Base-by-base conservation (phyloP, 257 asterid species). In the Rauvolfia tetraphylla region DNA sequence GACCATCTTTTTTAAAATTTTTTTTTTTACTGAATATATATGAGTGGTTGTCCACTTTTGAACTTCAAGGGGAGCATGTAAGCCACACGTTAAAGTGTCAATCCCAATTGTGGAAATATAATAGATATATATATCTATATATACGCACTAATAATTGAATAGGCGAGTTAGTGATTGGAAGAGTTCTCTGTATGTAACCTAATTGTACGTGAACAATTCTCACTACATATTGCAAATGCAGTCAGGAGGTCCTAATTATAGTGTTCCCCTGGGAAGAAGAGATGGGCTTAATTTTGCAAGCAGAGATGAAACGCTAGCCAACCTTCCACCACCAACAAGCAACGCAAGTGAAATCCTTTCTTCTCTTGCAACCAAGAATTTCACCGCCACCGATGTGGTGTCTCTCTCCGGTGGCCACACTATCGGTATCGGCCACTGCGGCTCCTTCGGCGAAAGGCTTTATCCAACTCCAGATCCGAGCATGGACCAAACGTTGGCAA, bases 381-480 rank as follows among this genome's bases (percentile, higher is more conserved):
- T 89, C 76, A 79, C 83, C 6, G 80, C 90, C 36, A 86, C 88
- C 67, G 96, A 89, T 59, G 87, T 87, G 5, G 93, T 92, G 61
- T 84, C 97, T 2, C 96, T 92, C 61, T 90, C 94, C 17, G 97
- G 97, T 33, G 96, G 90, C 72, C 97, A 92, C 92, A 92, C 97
- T 68, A 90, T 92, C 23, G 97, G 97, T 0, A 27, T 87, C 56
- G 39, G 90, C 71, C 87, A 84, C 34, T 92, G 97, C 86, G 1
- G 42, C 34, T 83, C 94, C 79, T 92, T 92, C 88, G 81, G 85
- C 2, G 23, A 25, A 25, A 88, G 97, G 46, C 96, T 92, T 77
- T 92, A 90, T 83, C 97, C 96, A 11, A 79, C 77, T 6, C 97
- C 81, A 51, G 97, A 92, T 81, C 78, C 92, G 0, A 71, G 72